phyloP scores from a whole-genome alignment of 1,284 basidiomycete genomes.

The Boletus mariae region DNA sequence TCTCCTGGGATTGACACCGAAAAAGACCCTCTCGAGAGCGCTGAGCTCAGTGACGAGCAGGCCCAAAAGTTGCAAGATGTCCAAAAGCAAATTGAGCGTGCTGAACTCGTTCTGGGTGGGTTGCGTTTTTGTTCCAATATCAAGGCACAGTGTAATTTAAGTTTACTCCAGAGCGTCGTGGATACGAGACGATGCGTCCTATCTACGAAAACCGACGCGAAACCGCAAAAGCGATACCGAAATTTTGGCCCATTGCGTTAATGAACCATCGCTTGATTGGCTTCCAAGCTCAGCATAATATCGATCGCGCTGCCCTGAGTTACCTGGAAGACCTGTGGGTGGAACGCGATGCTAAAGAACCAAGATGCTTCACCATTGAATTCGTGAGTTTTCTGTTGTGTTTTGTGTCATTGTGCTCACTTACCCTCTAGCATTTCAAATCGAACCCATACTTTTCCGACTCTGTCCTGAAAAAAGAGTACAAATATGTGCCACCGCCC shows the following conservation, averaged over 20 bases:
- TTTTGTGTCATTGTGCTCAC: conserved; percentile 7
- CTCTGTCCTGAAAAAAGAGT: conserved; percentile 73
- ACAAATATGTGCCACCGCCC: conserved; percentile 61
- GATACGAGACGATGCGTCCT: conserved; percentile 52
- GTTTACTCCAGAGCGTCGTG: conserved; percentile 53
- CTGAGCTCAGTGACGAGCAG: conserved; percentile 67
- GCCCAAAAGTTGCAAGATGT: conserved; percentile 59
- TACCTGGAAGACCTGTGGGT: conserved; percentile 82
- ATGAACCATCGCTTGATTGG: conserved; percentile 63
- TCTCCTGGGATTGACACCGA: conserved; percentile 68
- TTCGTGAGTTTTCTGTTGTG: conserved; percentile 57
- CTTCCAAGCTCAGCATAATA: conserved; percentile 61
- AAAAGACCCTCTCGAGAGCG: conserved; percentile 62
- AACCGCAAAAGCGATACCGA: conserved; percentile 59
- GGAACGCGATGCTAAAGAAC: conserved; percentile 59
- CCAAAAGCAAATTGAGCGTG: conserved; percentile 63
- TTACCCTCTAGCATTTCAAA: conserved; percentile 61
- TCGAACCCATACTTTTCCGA: conserved; percentile 79
- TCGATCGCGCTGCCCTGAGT: conserved; percentile 69
- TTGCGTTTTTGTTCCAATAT: conserved; percentile 13
- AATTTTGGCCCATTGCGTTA: conserved; percentile 78
- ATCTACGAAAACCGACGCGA: conserved; percentile 68
- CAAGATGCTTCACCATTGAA: conserved; percentile 72
- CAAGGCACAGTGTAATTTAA: conserved; percentile 7
- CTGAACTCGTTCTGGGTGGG: conserved; percentile 69